Evolutionary conservation across 2,329 filamentous ascomycete genomes (phyloP), one percentile per base, ranked within the genome.

Genomic region (Trichoderma simmonsii): DNA sequence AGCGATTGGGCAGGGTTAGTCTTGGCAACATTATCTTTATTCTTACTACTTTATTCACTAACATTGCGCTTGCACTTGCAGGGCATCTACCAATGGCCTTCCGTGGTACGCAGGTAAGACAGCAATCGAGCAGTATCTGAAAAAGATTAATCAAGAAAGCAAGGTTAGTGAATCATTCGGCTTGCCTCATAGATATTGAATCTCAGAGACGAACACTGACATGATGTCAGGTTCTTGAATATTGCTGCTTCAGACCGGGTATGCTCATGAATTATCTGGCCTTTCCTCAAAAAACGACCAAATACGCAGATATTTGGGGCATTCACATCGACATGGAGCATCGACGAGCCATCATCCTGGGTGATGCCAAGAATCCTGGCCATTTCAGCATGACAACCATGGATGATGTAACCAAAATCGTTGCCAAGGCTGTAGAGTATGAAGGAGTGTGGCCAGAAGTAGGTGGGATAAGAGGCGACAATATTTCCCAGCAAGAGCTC

Each of bases 261-360:
- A 74, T 87, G 8, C 87, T 88, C 75, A 73, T 86, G 61, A 82
- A 89, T 75, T 89, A 89, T 78, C 80, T 88, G 15, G 85, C 84
- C 1, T 82, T 80, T 68, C 87, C 87, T 0, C 75, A 85, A 67
- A 79, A 83, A 57, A 82, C 85, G 0, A 76, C 83, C 7, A 85
- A 83, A 36, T 78, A 85, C 28, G 75, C 89, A 3, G 75, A 78
- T 6, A 78, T 80, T 0, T 72, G 85, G 1, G 76, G 83, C 6
- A 80, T 74, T 3, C 68, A 79, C 8, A 76, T 84, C 34, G 80
- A 85, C 74, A 80, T 83, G 43, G 32, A 81, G 26, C 77, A 81
- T 11, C 76, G 79, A 3, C 83, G 83, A 18, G 84, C 82, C 0
- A 80, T 87, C 6, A 72, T 82, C 2, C 75, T 85, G 1, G 80